A percentile compares a stretch with the other conserved stretches of the same genome.
phyloP scores from a whole-genome alignment of 306 rosid genomes.

The Boehmeria nivea region DNA sequence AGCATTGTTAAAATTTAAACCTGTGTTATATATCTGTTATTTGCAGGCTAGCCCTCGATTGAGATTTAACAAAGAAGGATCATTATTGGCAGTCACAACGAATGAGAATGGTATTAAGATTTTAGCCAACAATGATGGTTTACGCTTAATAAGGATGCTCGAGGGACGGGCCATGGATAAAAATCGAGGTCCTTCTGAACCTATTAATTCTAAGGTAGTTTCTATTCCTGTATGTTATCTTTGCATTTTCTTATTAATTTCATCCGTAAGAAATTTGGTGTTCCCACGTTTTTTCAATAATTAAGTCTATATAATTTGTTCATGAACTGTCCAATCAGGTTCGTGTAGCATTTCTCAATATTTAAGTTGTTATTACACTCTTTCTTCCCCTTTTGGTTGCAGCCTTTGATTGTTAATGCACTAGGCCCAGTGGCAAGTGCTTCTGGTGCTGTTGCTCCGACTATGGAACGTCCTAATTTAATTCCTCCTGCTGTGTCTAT shows the following conservation, averaged over 20 bases:
- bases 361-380: too few species aligned
- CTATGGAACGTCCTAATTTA: constrained; percentile 31
- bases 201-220: constrained; percentile 33
- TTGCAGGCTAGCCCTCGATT: constrained; percentile 42
- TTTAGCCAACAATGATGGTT: constrained; percentile 37
- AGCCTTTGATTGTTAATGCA: constrained; percentile 40
- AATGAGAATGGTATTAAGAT: constrained; percentile 37
- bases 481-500: constrained; percentile 35
- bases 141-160: constrained; percentile 35
- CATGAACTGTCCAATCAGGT: too few species aligned
- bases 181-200: constrained; percentile 36
- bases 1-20: too few species aligned
- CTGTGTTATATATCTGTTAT: background rate
- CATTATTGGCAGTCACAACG: constrained; percentile 40
- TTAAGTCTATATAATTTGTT: background rate
- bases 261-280: too few species aligned
- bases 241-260: background rate
- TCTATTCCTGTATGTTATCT: background rate
- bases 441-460: constrained; percentile 21
- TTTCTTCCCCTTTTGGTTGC: constrained; percentile 10
- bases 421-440: constrained; percentile 33
- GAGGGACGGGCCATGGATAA: constrained; percentile 36
- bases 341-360: too few species aligned
- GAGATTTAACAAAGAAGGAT: constrained; percentile 45
- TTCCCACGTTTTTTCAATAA: too few species aligned